These are phyloP conservation scores for Aquilaria yunnanensis DNA, from an alignment of 345 rosid species.

Conservation along the genomic window DNA sequence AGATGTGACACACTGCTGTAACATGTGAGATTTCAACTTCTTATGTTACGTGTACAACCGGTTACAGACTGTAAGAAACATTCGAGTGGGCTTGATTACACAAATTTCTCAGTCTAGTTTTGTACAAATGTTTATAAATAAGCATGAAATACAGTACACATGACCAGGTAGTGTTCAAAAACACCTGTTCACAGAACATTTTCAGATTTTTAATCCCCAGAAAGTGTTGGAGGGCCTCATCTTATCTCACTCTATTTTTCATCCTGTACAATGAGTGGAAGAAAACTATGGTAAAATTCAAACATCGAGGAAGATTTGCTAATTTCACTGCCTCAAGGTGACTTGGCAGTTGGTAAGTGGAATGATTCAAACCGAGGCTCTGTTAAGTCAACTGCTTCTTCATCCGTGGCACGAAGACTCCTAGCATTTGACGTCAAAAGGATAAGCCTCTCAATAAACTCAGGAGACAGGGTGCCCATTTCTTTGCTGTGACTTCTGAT, in stretches of 20 bases:
- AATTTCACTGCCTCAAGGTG: constrained; percentile 21
- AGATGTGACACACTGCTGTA: too few relatives aligned
- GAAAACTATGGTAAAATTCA: too few relatives aligned
- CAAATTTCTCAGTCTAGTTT: not conserved
- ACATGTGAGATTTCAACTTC: too few relatives aligned
- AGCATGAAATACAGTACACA: not conserved
- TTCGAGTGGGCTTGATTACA: too few relatives aligned
- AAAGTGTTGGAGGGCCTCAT: too few relatives aligned
- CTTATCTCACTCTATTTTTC: too few relatives aligned
- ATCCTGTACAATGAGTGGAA: too few relatives aligned
- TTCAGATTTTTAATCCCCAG: not conserved
- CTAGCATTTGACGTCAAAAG: constrained; percentile 46
- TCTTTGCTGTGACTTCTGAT: constrained; percentile 7
- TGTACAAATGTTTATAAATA: constrained; percentile 21
- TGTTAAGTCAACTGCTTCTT: constrained; percentile 72
- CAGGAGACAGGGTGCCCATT: constrained; percentile 20
- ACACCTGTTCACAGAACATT: constrained; percentile 4
- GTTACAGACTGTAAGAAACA: too few relatives aligned
- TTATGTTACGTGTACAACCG: too few relatives aligned
- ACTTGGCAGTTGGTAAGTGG: constrained; percentile 36
- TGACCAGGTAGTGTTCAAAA: not conserved
- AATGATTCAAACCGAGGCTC: constrained; percentile 93
- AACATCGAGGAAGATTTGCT: too few relatives aligned
- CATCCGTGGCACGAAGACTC: constrained; percentile 41
- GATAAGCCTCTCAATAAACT: constrained; percentile 34